These are phyloP conservation scores for Maudiozyma saulgeensis DNA, from an alignment of 805 yeast genomes.

Conservation along the genomic window DNA sequence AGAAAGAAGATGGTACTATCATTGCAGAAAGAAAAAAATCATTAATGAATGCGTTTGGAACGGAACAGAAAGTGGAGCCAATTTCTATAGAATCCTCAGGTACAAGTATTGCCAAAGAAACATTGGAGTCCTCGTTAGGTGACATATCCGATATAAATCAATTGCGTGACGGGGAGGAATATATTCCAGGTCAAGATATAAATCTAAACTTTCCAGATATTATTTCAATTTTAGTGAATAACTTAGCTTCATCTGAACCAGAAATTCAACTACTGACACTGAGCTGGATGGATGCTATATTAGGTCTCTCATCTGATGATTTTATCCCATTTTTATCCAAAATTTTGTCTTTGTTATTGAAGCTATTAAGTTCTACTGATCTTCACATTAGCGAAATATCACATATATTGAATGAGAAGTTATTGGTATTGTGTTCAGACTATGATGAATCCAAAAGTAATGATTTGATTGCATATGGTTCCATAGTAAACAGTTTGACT, in stretches of 20 bases:
- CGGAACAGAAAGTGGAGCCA: background rate
- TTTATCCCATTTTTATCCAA: constrained; percentile 68
- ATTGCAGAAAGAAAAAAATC: constrained; percentile 29
- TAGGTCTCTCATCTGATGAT: constrained; percentile 62
- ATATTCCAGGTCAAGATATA: constrained; percentile 73
- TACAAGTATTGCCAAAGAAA: constrained; percentile 19
- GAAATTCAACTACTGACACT: constrained; percentile 73
- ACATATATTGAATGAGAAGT: constrained; percentile 43
- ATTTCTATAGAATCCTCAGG: constrained; percentile 3
- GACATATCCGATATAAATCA: constrained; percentile 1
- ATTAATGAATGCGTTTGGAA: constrained; percentile 18
- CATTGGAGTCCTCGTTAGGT: constrained; percentile 3
- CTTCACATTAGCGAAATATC: constrained; percentile 45
- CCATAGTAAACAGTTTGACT: constrained; percentile 63
- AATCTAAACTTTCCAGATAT: constrained; percentile 71
- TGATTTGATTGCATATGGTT: constrained; percentile 30
- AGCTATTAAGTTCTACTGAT: constrained; percentile 48
- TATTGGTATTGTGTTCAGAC: constrained; percentile 39
- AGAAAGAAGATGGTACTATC: constrained; percentile 22
- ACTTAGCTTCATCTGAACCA: constrained; percentile 61
- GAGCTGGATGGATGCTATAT: constrained; percentile 69
- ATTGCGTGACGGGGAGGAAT: constrained; percentile 41
- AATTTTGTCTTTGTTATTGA: constrained; percentile 57
- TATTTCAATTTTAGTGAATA: constrained; percentile 71
- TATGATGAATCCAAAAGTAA: constrained; percentile 16